Evolutionary conservation across 495 filamentous ascomycete species (phyloP), one percentile per base, ranked within the genome.

Genomic region (Xylaria cubensis): DNA sequence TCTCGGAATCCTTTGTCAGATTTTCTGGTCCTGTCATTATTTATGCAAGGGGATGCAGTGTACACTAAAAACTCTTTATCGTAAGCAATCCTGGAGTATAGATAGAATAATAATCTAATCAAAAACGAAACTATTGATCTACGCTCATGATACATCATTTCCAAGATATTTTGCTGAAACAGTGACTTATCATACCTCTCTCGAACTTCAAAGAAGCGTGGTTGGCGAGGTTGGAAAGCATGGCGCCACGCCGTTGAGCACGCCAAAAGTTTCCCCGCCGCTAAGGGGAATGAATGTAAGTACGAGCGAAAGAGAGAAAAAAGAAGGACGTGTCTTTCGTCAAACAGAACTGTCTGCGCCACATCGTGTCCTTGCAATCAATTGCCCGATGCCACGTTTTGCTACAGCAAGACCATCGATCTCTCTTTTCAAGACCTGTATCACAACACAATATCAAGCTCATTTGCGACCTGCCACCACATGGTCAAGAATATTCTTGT

Each of bases 91-190:
- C 19, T 13, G 10, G 2, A 39, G 36, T 39, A 26, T 55, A 55
- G 4, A 64, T 34, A 9, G 10, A 17, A 24, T 48, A 53, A 17
- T 39, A 66, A 19, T 44, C 12, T 53, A 4, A 53, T 13, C 9
- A 66, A 66, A 32, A 48, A 21, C 65, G 65, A 67, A 67, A 67
- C 65, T 9, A 55, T 56, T 55, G 65, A 67, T 67, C 65, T 56
- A 13, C 65, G 12, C 56, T 42, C 26, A 32, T 36, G 50, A 67
- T 19, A 56, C 65, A 67, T 19, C 36, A 4, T 19, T 67, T 67
- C 24, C 65, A 55, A 67, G 65, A 19, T 44, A 41, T 51, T 51
- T 26, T 17, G 17, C 46, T 26, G 32, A 55, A 48, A 36, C 63
- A 26, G 48, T 4, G 6, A 8, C 13, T 44, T n/a, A 9, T 53